phyloP scores from a whole-genome alignment of 2,329 filamentous ascomycete genomes.

The Aspergillus flavus region DNA sequence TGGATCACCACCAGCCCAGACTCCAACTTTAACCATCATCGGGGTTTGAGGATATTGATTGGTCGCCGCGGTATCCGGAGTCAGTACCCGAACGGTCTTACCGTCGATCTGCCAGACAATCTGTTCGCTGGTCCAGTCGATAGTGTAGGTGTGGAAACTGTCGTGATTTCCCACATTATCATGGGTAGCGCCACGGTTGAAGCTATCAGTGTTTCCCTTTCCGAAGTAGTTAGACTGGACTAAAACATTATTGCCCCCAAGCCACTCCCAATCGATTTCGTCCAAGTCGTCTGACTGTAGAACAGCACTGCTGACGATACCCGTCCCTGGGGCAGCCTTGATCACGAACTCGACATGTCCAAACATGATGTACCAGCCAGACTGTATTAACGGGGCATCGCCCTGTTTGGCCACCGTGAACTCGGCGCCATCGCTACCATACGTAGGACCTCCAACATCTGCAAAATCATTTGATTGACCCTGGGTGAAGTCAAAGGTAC shows the following conservation, averaged over 20 bases:
- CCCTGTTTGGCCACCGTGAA: slow-evolving; percentile 79
- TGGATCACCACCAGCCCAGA: slow-evolving; percentile 89
- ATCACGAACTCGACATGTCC: slow-evolving; percentile 83
- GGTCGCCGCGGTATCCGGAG: slow-evolving; percentile 66
- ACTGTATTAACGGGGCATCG: slow-evolving; percentile 82
- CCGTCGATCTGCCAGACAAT: slow-evolving; percentile 87
- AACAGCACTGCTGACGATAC: slow-evolving; percentile 91
- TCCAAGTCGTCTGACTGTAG: slow-evolving; percentile 89
- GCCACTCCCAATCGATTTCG: slow-evolving; percentile 97
- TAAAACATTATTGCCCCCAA: slow-evolving; percentile 73
- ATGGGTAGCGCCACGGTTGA: slow-evolving; percentile 85
- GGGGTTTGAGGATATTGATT: slow-evolving; percentile 89
- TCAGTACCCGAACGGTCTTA: slow-evolving; percentile 74
- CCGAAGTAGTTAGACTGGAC: slow-evolving; percentile 98
- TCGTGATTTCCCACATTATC: slow-evolving; percentile 68
- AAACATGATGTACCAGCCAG: slow-evolving; percentile 99
- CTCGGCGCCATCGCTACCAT: slow-evolving; percentile 73
- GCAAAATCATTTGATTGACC: slow-evolving; percentile 79
- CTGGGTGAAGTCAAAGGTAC: slow-evolving; percentile 79
- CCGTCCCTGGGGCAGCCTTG: slow-evolving; percentile 82
- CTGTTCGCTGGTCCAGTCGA: slow-evolving; percentile 87
- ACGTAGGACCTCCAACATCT: slow-evolving; percentile 68
- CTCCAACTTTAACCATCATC: slow-evolving; percentile 89
- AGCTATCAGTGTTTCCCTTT: slow-evolving; percentile 82
- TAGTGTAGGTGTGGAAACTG: slow-evolving; percentile 79